phyloP scores from a whole-genome alignment of 2,329 filamentous ascomycete species.

The Monosporascus sp. region DNA sequence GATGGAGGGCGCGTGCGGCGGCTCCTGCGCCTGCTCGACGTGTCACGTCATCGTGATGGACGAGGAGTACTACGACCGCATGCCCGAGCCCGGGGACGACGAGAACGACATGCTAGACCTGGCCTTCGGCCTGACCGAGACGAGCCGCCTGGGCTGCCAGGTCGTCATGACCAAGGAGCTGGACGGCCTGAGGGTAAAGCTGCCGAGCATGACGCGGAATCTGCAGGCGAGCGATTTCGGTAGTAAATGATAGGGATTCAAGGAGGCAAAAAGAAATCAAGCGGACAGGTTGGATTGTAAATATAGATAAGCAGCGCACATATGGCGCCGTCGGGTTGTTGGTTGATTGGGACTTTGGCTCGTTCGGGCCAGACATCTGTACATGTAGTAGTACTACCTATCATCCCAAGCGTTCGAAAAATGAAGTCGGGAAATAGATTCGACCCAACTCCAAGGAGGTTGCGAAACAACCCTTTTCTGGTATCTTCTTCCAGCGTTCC shows the following conservation, averaged over 20 bases:
- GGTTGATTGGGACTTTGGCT: too few relatives aligned
- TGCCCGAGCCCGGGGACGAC: constrained; percentile 72
- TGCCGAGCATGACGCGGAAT: constrained; percentile 93
- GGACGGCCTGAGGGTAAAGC: constrained; percentile 75
- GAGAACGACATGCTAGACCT: constrained; percentile 90
- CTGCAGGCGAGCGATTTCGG: constrained; percentile 89
- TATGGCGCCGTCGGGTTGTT: too few relatives aligned
- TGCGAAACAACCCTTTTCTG: neutral
- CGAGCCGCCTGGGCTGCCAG: constrained; percentile 78
- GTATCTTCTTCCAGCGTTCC: constrained; percentile 21
- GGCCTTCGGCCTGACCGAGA: constrained; percentile 86
- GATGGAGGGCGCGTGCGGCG: constrained; percentile 97
- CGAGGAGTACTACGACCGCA: constrained; percentile 68
- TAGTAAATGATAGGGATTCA: constrained; percentile 3
- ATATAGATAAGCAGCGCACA: too few relatives aligned
- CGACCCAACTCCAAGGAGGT: constrained; percentile 5
- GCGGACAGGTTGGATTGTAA: neutral
- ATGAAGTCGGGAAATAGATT: neutral
- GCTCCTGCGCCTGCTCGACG: constrained; percentile 87
- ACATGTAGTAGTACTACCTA: neutral
- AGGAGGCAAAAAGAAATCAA: neutral
- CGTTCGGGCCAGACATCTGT: neutral
- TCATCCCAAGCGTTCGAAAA: neutral
- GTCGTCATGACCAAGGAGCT: constrained; percentile 87
- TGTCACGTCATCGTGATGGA: constrained; percentile 83